Evolutionary conservation across 2,329 filamentous ascomycete genomes (phyloP).

Genomic region (Camillea tinctor): DNA sequence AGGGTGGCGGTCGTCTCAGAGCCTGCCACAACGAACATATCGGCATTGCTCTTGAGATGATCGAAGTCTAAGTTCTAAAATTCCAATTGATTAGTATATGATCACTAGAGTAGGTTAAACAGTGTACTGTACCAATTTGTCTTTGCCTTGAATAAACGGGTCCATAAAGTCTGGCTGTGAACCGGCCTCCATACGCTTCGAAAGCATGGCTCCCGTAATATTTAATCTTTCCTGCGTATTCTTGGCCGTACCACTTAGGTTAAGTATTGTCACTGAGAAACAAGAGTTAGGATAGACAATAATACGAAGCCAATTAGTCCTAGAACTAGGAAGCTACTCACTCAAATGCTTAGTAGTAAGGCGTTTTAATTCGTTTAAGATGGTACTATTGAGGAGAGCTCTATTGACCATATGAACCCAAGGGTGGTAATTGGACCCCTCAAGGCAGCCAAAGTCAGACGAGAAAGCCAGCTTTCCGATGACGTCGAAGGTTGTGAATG

Average conservation of each 20-base stretch:
- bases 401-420: neutral
- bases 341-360: neutral
- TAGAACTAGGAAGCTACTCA: neutral
- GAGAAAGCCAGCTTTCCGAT: constrained; percentile 20
- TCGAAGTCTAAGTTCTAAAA: constrained; percentile 3
- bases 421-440: constrained; percentile 16
- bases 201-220: constrained; percentile 11
- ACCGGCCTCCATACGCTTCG: constrained; percentile 20
- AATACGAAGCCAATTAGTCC: neutral
- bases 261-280: neutral
- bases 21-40: constrained; percentile 16
- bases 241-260: constrained; percentile 2
- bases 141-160: constrained; percentile 21
- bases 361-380: neutral
- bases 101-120: neutral
- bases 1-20: constrained; percentile 22
- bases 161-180: constrained; percentile 28
- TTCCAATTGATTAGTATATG: neutral
- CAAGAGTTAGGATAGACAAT: neutral
- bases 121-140: constrained; percentile 9
- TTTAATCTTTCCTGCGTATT: constrained; percentile 1
- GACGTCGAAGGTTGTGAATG: constrained; percentile 19
- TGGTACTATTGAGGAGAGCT: neutral
- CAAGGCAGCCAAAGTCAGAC: constrained; percentile 18
- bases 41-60: constrained; percentile 8